Evolutionary conservation across 2,329 filamentous ascomycete species (phyloP).

Genomic region (Acephala macrosclerotiorum): DNA sequence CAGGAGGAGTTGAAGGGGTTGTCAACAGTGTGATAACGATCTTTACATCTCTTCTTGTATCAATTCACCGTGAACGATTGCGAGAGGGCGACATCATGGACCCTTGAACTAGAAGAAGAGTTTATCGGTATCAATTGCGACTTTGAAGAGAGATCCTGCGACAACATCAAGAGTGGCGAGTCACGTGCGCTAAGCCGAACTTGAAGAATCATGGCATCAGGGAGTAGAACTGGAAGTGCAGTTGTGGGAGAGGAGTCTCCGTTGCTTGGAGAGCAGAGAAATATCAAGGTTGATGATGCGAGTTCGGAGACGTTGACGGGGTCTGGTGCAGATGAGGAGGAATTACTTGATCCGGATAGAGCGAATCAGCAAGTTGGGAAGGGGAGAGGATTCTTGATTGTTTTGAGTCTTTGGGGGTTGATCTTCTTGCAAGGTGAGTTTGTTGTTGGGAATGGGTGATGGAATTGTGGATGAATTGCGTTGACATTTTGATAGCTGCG

Average conservation of each 20-base stretch:
- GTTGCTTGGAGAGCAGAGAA: slow-evolving; percentile 30
- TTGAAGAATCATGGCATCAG: slow-evolving; percentile 9
- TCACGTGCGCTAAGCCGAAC: slow-evolving; percentile 8
- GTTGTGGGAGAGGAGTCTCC: slow-evolving; percentile 32
- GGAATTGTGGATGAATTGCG: not conserved
- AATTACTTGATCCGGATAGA: slow-evolving; percentile 31
- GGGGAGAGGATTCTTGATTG: slow-evolving; percentile 52
- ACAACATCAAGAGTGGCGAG: slow-evolving; percentile 5
- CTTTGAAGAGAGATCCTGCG: not conserved
- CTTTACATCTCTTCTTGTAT: not conserved
- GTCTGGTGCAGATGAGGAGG: slow-evolving; percentile 34
- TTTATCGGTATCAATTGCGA: not conserved
- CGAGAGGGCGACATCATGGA: not conserved
- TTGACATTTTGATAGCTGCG: slow-evolving; percentile 42
- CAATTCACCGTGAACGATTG: not conserved
- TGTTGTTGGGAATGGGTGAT: not conserved
- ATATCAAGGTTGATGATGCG: slow-evolving; percentile 22
- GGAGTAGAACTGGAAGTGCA: not conserved
- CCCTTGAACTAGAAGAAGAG: not conserved
- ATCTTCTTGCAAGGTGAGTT: slow-evolving; percentile 65
- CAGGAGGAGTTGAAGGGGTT: not conserved
- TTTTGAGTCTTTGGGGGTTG: slow-evolving; percentile 60
- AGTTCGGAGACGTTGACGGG: slow-evolving; percentile 29
- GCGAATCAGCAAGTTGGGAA: slow-evolving; percentile 42
- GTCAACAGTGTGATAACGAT: not conserved